These are phyloP conservation scores for Phaffia rhodozyma DNA, from an alignment of 1,284 basidiomycete genomes.

Conservation along the genomic window DNA sequence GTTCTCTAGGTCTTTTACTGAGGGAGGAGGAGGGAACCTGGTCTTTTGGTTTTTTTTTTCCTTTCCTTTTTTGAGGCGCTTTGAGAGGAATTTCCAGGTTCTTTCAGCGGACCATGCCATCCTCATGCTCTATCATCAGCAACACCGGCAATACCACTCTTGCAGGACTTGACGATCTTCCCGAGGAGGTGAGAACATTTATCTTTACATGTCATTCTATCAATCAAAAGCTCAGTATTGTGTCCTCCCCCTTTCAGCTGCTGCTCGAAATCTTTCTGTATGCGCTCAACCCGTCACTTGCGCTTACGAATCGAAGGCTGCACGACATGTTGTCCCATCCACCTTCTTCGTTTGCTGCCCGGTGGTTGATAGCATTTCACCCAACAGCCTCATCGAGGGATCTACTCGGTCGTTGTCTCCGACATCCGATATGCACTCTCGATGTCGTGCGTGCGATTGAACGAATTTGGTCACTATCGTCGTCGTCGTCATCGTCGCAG, in stretches of 20 bases:
- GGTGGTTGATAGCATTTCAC: conserved; percentile 11
- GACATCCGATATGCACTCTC: conserved; percentile 13
- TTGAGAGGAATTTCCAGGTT: too few relatives aligned
- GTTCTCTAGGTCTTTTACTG: too few relatives aligned
- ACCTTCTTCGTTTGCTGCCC: conserved; percentile 6
- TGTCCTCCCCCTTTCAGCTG: background rate
- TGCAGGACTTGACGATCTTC: too few relatives aligned
- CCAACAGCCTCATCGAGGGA: background rate
- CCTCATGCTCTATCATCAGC: too few relatives aligned
- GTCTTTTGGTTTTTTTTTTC: too few relatives aligned
- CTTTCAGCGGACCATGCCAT: too few relatives aligned
- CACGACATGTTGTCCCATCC: conserved; percentile 1
- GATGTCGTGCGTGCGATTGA: conserved; percentile 6
- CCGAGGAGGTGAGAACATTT: too few relatives aligned
- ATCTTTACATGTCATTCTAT: too few relatives aligned
- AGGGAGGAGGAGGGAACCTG: too few relatives aligned
- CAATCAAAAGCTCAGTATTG: background rate
- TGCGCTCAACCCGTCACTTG: conserved; percentile 3
- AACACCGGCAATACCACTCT: too few relatives aligned
- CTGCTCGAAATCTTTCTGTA: conserved; percentile 12
- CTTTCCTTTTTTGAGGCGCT: too few relatives aligned
- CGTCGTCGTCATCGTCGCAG: too few relatives aligned
- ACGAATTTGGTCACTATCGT: background rate
- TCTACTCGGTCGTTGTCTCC: conserved; percentile 10
- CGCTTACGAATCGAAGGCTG: background rate